phyloP scores from a whole-genome alignment of 2,329 filamentous ascomycete species.

The Hypomyces perniciosus region DNA sequence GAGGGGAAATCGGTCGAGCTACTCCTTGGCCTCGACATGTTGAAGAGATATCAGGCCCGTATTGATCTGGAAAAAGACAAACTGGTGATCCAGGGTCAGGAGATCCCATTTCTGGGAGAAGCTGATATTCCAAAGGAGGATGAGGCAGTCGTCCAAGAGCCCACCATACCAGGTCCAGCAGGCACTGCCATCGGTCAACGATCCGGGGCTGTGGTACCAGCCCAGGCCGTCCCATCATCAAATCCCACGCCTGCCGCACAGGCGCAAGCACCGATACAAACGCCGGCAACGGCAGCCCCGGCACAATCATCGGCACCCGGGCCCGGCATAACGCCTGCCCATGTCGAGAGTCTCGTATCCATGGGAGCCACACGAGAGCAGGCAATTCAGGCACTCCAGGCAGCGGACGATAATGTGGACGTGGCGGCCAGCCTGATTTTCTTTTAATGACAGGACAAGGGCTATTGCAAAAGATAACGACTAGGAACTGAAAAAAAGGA shows the following conservation, averaged over 20 bases:
- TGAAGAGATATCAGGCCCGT: conserved; percentile 89
- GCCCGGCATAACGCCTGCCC: conserved; percentile 49
- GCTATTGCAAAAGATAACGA: not conserved
- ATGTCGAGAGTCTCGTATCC: conserved; percentile 68
- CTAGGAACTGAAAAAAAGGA: not conserved
- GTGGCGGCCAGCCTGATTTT: conserved; percentile 79
- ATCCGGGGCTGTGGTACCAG: conserved; percentile 63
- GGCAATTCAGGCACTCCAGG: conserved; percentile 74
- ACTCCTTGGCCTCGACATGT: conserved; percentile 89
- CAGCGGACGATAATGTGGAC: conserved; percentile 80
- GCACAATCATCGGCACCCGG: conserved; percentile 22
- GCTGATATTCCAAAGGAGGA: conserved; percentile 85
- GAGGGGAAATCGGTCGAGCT: conserved; percentile 96
- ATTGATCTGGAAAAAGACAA: conserved; percentile 83
- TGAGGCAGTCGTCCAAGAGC: conserved; percentile 73
- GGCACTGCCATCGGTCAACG: conserved; percentile 84
- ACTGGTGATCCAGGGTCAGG: conserved; percentile 80
- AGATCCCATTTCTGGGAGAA: conserved; percentile 86
- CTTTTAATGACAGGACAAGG: conserved; percentile 17
- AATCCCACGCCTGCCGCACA: conserved; percentile 15
- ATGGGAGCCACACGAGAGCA: conserved; percentile 72
- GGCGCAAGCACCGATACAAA: conserved; percentile 19
- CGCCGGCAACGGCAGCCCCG: conserved; percentile 22
- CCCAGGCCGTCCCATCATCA: conserved; percentile 18
- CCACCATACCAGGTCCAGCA: conserved; percentile 75